Evolutionary conservation across 805 yeast genomes (phyloP).

Genomic region (Tetrapisispora namnaoensis): DNA sequence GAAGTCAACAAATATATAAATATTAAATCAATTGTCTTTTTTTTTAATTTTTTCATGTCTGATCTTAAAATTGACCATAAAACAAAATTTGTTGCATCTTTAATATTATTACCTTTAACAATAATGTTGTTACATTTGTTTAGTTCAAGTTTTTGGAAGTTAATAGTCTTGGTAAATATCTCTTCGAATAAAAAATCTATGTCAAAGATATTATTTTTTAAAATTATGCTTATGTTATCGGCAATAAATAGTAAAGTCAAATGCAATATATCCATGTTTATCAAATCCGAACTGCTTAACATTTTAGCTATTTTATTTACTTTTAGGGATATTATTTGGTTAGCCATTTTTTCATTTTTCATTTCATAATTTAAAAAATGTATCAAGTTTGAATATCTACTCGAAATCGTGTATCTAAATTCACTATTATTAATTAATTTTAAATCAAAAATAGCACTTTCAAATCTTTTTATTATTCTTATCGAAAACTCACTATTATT

Average conservation of each 20-base stretch:
- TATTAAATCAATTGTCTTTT: conserved; percentile 19
- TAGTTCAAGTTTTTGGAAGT: conserved; percentile 47
- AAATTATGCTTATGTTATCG: conserved; percentile 18
- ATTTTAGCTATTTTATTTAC: conserved; percentile 16
- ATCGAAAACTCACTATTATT: conserved; percentile 24
- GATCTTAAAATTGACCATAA: conserved; percentile 64
- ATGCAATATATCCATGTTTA: conserved; percentile 29
- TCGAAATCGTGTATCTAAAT: conserved; percentile 58
- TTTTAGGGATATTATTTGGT: conserved; percentile 22
- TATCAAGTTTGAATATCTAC: conserved; percentile 45
- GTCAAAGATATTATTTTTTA: background rate
- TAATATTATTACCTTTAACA: conserved; percentile 54
- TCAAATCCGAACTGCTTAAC: conserved; percentile 9
- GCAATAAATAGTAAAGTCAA: conserved; percentile 30
- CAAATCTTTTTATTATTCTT: background rate
- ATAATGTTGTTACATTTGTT: conserved; percentile 22
- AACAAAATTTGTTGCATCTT: conserved; percentile 80
- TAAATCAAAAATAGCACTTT: background rate
- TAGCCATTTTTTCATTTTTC: conserved; percentile 14
- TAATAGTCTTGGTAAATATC: conserved; percentile 39
- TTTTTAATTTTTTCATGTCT: background rate
- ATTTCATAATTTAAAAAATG: conserved; percentile 24
- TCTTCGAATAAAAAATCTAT: conserved; percentile 4
- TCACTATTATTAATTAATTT: conserved; percentile 26
- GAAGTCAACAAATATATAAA: conserved; percentile 35